Evolutionary conservation across 2,329 filamentous ascomycete genomes (phyloP).

Genomic region (Leptographium lundbergii): DNA sequence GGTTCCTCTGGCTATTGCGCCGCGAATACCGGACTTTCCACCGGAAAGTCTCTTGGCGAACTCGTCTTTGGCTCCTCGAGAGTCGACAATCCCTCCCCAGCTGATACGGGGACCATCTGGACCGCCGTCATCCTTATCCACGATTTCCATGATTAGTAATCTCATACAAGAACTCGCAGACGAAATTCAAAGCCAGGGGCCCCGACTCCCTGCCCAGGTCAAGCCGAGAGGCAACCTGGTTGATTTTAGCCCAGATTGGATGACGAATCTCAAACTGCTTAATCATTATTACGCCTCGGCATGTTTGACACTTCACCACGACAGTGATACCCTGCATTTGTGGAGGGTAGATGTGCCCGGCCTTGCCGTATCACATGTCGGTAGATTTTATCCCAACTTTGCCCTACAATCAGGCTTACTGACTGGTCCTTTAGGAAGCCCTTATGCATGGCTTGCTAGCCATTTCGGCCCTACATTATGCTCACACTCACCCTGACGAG

Average conservation of each 20-base stretch:
- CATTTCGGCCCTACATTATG: background rate
- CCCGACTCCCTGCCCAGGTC: background rate
- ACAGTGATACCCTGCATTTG: background rate
- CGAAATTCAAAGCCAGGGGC: background rate
- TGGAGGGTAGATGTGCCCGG: background rate
- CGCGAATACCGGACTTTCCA: background rate
- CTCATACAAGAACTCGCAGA: background rate
- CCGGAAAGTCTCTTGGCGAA: background rate
- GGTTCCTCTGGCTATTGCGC: background rate
- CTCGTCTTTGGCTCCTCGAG: background rate
- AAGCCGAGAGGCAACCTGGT: background rate
- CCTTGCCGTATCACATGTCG: background rate
- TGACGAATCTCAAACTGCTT: background rate
- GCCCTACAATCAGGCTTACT: background rate
- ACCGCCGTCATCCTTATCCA: background rate
- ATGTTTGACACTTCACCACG: background rate
- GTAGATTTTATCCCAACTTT: background rate
- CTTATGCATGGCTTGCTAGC: constrained; percentile 1
- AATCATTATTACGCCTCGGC: background rate
- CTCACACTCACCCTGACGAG: background rate
- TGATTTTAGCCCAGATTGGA: background rate
- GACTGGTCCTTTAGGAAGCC: background rate
- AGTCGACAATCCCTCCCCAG: background rate
- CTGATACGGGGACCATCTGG: background rate
- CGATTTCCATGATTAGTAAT: background rate